phyloP scores from a whole-genome alignment of 345 rosid genomes.

The Corchorus capsularis region DNA sequence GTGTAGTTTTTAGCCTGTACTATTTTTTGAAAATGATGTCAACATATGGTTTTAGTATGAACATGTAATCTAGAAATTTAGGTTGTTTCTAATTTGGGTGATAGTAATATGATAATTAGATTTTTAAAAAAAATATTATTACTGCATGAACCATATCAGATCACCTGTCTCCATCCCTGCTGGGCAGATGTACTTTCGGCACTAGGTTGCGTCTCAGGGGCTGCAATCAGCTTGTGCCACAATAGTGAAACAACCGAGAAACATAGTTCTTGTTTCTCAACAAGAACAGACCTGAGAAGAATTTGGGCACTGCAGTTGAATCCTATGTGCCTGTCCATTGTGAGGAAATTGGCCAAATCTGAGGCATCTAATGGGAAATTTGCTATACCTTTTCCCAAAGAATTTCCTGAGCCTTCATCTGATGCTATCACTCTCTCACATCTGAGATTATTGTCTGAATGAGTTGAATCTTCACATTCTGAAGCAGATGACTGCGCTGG shows the following conservation, averaged over 20 bases:
- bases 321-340: conserved; percentile 86
- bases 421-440: conserved; percentile 42
- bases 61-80: neutral
- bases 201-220: conserved; percentile 86
- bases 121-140: neutral
- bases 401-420: conserved; percentile 53
- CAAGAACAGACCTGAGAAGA: conserved; percentile 81
- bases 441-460: conserved; percentile 42
- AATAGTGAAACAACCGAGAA: conserved; percentile 91
- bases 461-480: conserved; percentile 39
- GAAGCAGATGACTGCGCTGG: conserved; percentile 44
- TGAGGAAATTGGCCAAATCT: conserved; percentile 94
- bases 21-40: neutral
- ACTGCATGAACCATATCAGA: neutral
- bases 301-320: conserved; percentile 80
- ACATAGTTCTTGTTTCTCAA: conserved; percentile 89
- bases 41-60: neutral
- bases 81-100: neutral
- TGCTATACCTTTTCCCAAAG: conserved; percentile 55
- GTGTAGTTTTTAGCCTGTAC: neutral
- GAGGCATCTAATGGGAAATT: conserved; percentile 83
- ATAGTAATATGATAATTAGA: neutral
- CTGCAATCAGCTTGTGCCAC: conserved; percentile 90
- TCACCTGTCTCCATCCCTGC: conserved; percentile 99
- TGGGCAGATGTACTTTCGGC: conserved; percentile 98